Conservation (phyloP, 164 flowering plant genomes). For the Tinospora cordifolia region DNA sequence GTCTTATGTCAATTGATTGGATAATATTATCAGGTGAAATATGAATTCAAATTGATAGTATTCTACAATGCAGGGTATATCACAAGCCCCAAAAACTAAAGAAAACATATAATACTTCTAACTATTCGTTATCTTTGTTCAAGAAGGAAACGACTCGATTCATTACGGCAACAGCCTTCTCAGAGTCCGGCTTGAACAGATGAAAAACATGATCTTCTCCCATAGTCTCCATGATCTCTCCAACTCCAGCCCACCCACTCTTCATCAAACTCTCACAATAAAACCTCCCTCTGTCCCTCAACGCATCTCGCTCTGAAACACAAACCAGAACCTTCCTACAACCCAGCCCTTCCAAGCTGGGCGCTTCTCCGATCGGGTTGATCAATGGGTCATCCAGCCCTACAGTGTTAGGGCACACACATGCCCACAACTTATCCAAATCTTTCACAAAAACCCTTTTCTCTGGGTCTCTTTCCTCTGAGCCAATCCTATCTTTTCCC, state of each 20-base stretch:
- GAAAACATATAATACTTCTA: too few species aligned
- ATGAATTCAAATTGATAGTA: not conserved
- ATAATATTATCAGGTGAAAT: too few species aligned
- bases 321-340: conserved; percentile 35
- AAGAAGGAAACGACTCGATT: conserved; percentile 33
- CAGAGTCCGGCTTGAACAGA: conserved; percentile 26
- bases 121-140: not conserved
- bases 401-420: conserved; percentile 32
- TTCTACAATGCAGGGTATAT: not conserved
- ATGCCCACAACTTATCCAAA: conserved; percentile 40
- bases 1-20: too few species aligned
- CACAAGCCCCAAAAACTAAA: too few species aligned
- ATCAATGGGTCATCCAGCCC: conserved; percentile 43
- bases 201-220: conserved; percentile 52
- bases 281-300: conserved; percentile 39
- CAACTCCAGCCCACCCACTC: conserved; percentile 45
- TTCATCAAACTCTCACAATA: conserved; percentile 36
- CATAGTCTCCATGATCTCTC: conserved; percentile 38
- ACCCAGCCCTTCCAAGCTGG: conserved; percentile 25
- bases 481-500: conserved; percentile 20
- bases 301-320: conserved; percentile 45
- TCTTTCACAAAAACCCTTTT: conserved; percentile 7
- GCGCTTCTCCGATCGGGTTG: conserved; percentile 41
- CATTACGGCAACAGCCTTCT: conserved; percentile 33
- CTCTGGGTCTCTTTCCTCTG: conserved; percentile 7